Conservation (phyloP, 2,329 filamentous ascomycete species). For the Leptographium flavum region DNA sequence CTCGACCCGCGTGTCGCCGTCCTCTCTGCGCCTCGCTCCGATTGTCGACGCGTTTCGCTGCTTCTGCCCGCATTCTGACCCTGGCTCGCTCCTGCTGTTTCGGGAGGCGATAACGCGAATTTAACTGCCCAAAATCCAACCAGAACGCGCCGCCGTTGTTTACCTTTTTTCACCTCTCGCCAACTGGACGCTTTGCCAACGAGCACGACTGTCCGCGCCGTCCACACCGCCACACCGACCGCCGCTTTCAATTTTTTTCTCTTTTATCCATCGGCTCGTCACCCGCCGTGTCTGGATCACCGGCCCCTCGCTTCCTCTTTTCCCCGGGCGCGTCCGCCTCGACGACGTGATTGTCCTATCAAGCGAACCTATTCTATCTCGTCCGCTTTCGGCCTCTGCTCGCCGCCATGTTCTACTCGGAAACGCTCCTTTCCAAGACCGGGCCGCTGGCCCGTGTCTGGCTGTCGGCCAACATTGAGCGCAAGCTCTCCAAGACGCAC, state of each 20-base stretch:
- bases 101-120: background rate
- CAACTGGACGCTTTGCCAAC: too few species aligned
- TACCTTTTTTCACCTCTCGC: background rate
- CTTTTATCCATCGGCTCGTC: background rate
- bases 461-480: constrained; percentile 95
- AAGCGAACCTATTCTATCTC: too few species aligned
- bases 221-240: background rate
- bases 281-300: background rate
- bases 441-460: constrained; percentile 95
- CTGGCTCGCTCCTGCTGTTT: background rate
- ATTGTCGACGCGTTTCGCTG: background rate
- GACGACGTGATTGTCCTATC: background rate
- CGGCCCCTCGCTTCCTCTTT: background rate
- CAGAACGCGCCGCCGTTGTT: constrained; percentile 2
- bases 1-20: background rate
- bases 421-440: constrained; percentile 89
- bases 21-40: background rate
- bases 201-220: background rate
- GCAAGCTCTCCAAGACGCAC: constrained; percentile 94
- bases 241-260: background rate
- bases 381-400: background rate
- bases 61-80: background rate
- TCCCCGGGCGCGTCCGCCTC: background rate
- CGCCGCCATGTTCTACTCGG: constrained; percentile 81
- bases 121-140: background rate